A percentile compares a stretch with the other conserved stretches of the same genome.
These are phyloP conservation scores for Auriscalpium vulgare DNA, from an alignment of 768 basidiomycete genomes.

Conservation along the genomic window DNA sequence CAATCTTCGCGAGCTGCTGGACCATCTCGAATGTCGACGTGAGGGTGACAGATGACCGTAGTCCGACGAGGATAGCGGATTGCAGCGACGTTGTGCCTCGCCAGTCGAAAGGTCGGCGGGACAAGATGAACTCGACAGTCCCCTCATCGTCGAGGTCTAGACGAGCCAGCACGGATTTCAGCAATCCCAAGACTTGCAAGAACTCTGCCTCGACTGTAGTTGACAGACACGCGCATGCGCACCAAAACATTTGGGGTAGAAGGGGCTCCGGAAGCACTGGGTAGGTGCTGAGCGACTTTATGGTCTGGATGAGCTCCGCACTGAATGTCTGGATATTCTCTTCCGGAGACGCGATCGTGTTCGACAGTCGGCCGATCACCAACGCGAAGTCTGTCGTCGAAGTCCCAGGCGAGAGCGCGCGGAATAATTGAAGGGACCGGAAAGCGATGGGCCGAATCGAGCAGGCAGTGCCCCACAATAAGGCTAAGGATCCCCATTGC, in stretches of 20 bases:
- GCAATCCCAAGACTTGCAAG: constrained; percentile 50
- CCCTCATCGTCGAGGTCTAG: constrained; percentile 63
- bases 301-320: constrained; percentile 71
- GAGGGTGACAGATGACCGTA: constrained; percentile 71
- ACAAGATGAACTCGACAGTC: constrained; percentile 61
- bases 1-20: constrained; percentile 48
- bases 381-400: constrained; percentile 67
- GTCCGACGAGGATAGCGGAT: constrained; percentile 60
- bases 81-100: constrained; percentile 56
- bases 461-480: constrained; percentile 82
- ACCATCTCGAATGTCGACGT: constrained; percentile 61
- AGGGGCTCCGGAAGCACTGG: constrained; percentile 51
- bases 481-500: constrained; percentile 72
- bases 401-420: constrained; percentile 66
- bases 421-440: constrained; percentile 86
- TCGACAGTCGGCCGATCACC: constrained; percentile 75
- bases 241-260: constrained; percentile 86
- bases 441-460: constrained; percentile 81
- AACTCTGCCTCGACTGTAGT: constrained; percentile 84
- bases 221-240: constrained; percentile 67
- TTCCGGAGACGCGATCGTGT: constrained; percentile 72
- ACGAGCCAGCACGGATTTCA: constrained; percentile 57
- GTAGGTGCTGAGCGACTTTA: constrained; percentile 52
- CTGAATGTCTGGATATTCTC: constrained; percentile 76
- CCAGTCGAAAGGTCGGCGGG: constrained; percentile 69